Base-by-base conservation (phyloP, 306 rosid genomes). In the Cucurbita maxima region DNA sequence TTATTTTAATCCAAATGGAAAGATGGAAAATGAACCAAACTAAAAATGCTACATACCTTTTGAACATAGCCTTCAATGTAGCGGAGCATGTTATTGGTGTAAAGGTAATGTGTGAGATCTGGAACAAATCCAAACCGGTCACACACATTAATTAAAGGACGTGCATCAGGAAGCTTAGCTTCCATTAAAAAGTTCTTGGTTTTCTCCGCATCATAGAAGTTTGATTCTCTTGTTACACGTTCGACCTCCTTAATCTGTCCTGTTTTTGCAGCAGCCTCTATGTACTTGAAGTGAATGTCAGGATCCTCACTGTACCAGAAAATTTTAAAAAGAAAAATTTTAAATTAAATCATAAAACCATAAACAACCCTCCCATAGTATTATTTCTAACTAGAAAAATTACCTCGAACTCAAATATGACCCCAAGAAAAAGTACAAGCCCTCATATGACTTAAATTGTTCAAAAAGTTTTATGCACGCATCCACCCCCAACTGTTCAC, bases 101-200 rank as follows among this genome's bases (percentile, higher is more conserved):
- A 95, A 77, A 95, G 84, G 84, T 90, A 89, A 82, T 88, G 99
- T 34, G 99, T 95, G 76, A 95, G 92, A 89, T 95, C 99, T 4
- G 99, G 99, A 79, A 95, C 99, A 88, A 88, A 95, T 75, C 99
- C 99, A 67, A 95, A 95, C 56, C 99, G 96, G 56, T 95, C 99
- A 75, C 99, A 95, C 72, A 95, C 99, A 88, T 95, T 95, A 76
- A 95, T 95, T 50, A 95, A 80, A 19, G 99, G 99, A 0, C 99
- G 91, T 12, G 99, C 99, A 84, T 95, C 99, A 0, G 99, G 99
- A 82, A 95, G 97, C 83, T 95, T 95, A 52, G 91, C 97, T 83
- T 95, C 99, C 97, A 91, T 95, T 16, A 95, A 78, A 78, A 95
- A 95, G 83, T 95, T 95, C 92, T 95, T 95, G 0, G 97, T 89